These are phyloP conservation scores for Rachicladosporium sp. DNA, from an alignment of 2,329 filamentous ascomycete species.

Conservation along the genomic window DNA sequence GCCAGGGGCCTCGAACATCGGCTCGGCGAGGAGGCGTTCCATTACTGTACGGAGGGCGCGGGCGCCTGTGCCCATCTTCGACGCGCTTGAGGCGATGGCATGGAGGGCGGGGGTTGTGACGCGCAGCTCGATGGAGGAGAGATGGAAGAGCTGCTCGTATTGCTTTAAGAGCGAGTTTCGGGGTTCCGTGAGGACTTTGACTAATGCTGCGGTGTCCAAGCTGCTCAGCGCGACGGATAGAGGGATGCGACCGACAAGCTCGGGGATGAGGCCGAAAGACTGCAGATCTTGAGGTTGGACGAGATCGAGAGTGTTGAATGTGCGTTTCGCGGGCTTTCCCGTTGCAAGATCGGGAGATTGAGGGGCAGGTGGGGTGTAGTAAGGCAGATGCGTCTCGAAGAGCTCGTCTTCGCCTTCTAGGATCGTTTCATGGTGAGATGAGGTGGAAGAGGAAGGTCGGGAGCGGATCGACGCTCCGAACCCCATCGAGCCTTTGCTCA, in stretches of 20 bases:
- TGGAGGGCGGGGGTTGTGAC: slow-evolving; percentile 76
- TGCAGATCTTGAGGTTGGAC: slow-evolving; percentile 66
- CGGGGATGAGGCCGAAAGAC: slow-evolving; percentile 66
- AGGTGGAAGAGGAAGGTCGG: slow-evolving; percentile 25
- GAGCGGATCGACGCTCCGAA: slow-evolving; percentile 74
- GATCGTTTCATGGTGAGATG: slow-evolving; percentile 45
- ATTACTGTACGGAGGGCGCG: slow-evolving; percentile 37
- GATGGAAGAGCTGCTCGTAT: slow-evolving; percentile 77
- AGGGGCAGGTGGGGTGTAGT: slow-evolving; percentile 31
- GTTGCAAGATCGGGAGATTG: slow-evolving; percentile 14
- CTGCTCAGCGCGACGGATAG: slow-evolving; percentile 77
- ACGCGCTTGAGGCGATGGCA: slow-evolving; percentile 60
- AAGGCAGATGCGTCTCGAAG: slow-evolving; percentile 33
- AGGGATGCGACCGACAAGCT: slow-evolving; percentile 90
- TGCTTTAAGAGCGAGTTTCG: slow-evolving; percentile 79
- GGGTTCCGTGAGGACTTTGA: slow-evolving; percentile 84
- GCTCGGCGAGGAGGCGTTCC: slow-evolving; percentile 33
- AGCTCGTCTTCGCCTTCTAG: slow-evolving; percentile 44
- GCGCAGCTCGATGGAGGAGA: slow-evolving; percentile 61
- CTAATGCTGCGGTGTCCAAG: slow-evolving; percentile 54
- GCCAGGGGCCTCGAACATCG: slow-evolving; percentile 38
- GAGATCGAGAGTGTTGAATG: slow-evolving; percentile 55
- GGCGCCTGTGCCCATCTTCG: slow-evolving; percentile 59
- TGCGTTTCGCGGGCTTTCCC: slow-evolving; percentile 38
- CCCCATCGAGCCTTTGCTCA: slow-evolving; percentile 75